These are phyloP conservation scores for Lanmaoa pseudosensibilis DNA, from an alignment of 768 basidiomycete genomes.

Conservation along the genomic window DNA sequence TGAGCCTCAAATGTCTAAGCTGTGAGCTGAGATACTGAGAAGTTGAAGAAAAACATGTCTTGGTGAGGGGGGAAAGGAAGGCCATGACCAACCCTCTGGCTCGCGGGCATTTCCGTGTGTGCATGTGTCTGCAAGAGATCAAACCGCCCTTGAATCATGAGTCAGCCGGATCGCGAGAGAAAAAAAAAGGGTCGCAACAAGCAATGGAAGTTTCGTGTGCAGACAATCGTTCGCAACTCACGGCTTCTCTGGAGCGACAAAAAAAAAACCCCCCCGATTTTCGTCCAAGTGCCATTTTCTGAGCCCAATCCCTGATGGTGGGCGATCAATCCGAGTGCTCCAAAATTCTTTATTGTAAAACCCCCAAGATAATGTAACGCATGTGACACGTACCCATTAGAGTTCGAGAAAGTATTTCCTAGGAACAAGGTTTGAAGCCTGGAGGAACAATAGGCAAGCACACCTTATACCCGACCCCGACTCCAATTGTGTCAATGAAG, in stretches of 20 bases:
- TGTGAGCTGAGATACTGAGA: neutral
- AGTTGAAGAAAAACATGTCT: neutral
- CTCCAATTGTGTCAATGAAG: slow-evolving; percentile 4
- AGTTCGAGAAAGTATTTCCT: neutral
- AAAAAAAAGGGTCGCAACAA: slow-evolving; percentile 1
- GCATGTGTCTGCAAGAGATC: slow-evolving; percentile 7
- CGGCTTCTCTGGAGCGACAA: neutral
- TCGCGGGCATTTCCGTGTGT: slow-evolving; percentile 20
- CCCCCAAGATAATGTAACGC: neutral
- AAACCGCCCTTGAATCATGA: slow-evolving; percentile 9
- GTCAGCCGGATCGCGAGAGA: slow-evolving; percentile 10
- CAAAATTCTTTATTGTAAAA: slow-evolving; percentile 1
- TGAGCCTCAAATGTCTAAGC: neutral
- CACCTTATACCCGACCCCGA: slow-evolving; percentile 33
- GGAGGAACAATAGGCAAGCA: slow-evolving; percentile 11
- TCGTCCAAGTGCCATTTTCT: slow-evolving; percentile 7
- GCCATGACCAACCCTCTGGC: neutral
- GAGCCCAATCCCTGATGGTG: slow-evolving; percentile 15
- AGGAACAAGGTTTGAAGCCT: slow-evolving; percentile 23
- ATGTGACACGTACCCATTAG: slow-evolving; percentile 14
- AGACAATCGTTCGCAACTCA: slow-evolving; percentile 7
- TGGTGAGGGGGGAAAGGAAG: neutral
- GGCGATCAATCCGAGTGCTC: slow-evolving; percentile 1
- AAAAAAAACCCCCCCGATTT: neutral
- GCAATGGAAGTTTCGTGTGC: neutral